Percentiles rank a stretch among this genome's conserved stretches.
Evolutionary conservation across 345 rosid genomes (phyloP).

Genomic region (Angophora floribunda): DNA sequence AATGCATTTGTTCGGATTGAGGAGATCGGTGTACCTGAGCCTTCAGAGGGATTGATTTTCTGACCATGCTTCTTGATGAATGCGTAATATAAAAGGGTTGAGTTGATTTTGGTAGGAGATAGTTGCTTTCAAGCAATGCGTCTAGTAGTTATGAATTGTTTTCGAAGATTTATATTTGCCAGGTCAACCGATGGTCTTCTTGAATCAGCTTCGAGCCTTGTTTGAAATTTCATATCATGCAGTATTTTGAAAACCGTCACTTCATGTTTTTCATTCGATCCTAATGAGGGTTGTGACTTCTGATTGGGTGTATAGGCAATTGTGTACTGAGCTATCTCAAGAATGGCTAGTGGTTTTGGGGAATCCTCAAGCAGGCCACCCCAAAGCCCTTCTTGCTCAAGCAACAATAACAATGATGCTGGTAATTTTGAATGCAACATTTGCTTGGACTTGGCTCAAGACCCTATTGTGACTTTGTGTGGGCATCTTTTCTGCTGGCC

Average conservation of each 20-base stretch:
- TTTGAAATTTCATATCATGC: background rate
- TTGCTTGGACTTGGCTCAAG: conserved; percentile 97
- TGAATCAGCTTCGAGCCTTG: background rate
- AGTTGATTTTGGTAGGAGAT: background rate
- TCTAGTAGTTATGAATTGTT: background rate
- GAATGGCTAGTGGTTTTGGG: conserved; percentile 57
- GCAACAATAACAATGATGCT: conserved; percentile 45
- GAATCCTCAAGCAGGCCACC: conserved; percentile 56
- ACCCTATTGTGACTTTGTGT: conserved; percentile 93
- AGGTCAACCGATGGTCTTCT: background rate
- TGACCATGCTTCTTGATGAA: background rate
- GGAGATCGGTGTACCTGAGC: background rate
- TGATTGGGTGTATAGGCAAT: background rate
- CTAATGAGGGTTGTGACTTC: background rate
- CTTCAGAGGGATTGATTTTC: background rate
- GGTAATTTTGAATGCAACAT: conserved; percentile 94
- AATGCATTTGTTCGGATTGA: background rate
- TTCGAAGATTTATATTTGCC: background rate
- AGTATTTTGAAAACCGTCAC: background rate
- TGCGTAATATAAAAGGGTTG: background rate
- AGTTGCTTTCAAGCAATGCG: background rate
- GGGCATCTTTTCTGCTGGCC: conserved; percentile 99
- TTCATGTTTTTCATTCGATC: background rate
- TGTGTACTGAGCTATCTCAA: background rate
- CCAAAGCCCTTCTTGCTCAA: conserved; percentile 51